Evolutionary conservation across 208 protist genomes (phyloP), one percentile per base, ranked within the genome.

Genomic region (Tritrichomonas musculus): DNA sequence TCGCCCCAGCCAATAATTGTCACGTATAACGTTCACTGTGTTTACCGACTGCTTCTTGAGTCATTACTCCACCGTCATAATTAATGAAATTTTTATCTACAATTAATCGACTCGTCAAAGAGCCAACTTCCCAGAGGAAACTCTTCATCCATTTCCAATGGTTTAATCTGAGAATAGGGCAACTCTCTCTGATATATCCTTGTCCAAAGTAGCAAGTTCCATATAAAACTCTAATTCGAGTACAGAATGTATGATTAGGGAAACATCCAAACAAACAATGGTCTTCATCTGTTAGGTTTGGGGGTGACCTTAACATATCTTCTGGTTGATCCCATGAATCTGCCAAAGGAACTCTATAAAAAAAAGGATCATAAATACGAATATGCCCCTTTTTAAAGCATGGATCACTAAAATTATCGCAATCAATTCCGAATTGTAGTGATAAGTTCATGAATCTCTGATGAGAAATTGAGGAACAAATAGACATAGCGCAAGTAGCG

Each of bases 1-100:
- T 88, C 47, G 33, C 77, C 77, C 77, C 77, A 88, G 1, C 77
- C 77, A 39, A 88, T 88, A 27, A 88, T 88, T 53, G 77, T 88
- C 5, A 88, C 77, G 39, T 88, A 41, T 33, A 88, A 27, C 47
- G 39, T 60, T 11, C 77, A 41, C 0, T 57, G 17, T n/a, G 49
- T 50, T 50, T 82, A 33, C 2, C 39, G 14, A 4, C 9, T 20
- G 41, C 0, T 0, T 33, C 5, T 25, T n/a, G 9, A n/a, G 9
- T 33, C 27, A 9, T 8, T 27, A 88, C 30, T 17, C 77, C 77
- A 13, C 47, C 17, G 17, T 8, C 1, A 88, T 88, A 88, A 4
- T 11, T 60, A 39, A 88, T 57, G 4, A 88, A 49, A 22, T 41
- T 13, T 14, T 3, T 5, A 22, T 39, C 2, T 27, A 88, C 47